A percentile compares a stretch with the other conserved stretches of the same genome.
These are phyloP conservation scores for Candida hungchunana DNA, from an alignment of 805 yeast genomes.

Conservation along the genomic window DNA sequence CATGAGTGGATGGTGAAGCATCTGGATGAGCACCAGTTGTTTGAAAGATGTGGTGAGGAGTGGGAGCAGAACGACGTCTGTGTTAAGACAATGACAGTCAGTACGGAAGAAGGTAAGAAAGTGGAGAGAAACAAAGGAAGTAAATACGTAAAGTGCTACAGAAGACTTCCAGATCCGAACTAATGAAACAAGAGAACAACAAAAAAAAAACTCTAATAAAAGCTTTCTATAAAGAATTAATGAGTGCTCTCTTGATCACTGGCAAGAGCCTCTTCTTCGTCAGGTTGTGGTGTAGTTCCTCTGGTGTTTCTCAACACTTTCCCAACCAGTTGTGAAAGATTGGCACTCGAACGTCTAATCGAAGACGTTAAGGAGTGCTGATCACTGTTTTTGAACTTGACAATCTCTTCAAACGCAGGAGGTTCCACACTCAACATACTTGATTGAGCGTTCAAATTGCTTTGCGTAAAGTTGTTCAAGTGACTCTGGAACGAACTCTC, in stretches of 20 bases:
- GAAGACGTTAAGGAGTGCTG: constrained; percentile 30
- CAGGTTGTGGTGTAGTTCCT: constrained; percentile 16
- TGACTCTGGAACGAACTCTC: constrained; percentile 23
- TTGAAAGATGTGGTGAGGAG: constrained; percentile 70
- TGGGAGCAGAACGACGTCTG: constrained; percentile 82
- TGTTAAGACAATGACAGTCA: constrained; percentile 79
- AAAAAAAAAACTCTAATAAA: too few relatives aligned
- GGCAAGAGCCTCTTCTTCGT: constrained; percentile 27
- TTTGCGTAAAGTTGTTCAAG: constrained; percentile 16
- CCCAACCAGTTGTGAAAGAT: constrained; percentile 34
- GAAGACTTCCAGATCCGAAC: constrained; percentile 60
- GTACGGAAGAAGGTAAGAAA: constrained; percentile 98
- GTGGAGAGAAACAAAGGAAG: constrained; percentile 86
- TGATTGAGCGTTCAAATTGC: constrained; percentile 6
- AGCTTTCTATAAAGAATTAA: too few relatives aligned
- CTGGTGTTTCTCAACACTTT: constrained; percentile 26
- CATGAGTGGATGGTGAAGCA: constrained; percentile 97
- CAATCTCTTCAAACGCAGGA: constrained; percentile 35
- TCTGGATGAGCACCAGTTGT: constrained; percentile 84
- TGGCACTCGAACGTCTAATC: constrained; percentile 40
- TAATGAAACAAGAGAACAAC: too few relatives aligned
- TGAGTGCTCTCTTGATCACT: constrained; percentile 22
- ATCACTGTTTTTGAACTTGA: constrained; percentile 30
- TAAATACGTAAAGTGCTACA: constrained; percentile 86
- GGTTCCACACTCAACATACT: constrained; percentile 30